Evolutionary conservation across 495 filamentous ascomycete species (phyloP).

Genomic region (Daldinia loculata): DNA sequence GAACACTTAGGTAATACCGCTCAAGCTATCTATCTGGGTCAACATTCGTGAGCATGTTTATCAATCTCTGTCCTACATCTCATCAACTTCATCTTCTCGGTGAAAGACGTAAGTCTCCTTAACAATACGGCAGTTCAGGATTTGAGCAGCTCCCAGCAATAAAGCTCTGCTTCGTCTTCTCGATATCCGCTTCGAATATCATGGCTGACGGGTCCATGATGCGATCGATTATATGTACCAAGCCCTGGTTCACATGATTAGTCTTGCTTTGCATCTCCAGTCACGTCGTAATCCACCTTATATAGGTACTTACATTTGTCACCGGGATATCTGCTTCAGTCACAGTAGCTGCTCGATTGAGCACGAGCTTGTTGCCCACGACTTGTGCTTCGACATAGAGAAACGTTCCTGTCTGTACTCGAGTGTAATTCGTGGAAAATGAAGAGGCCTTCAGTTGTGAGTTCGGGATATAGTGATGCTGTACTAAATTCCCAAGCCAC

Average conservation of each 20-base stretch:
- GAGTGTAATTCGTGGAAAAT: not conserved
- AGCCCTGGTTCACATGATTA: not conserved
- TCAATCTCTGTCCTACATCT: not conserved
- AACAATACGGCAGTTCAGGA: conserved; percentile 38
- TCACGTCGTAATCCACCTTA: not conserved
- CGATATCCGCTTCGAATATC: conserved; percentile 41
- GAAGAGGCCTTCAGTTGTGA: not conserved
- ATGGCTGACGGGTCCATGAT: conserved; percentile 39
- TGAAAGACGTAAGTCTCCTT: not conserved
- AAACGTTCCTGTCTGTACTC: not conserved
- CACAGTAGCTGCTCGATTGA: not conserved
- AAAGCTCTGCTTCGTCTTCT: conserved; percentile 39
- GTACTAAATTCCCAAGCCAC: not conserved
- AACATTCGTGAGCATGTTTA: too few relatives aligned
- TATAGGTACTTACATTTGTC: not conserved
- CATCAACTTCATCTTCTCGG: not conserved
- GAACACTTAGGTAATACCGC: too few relatives aligned
- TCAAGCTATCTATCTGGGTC: too few relatives aligned
- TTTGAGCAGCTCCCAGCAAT: conserved; percentile 44
- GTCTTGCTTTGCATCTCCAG: not conserved
- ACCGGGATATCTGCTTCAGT: not conserved
- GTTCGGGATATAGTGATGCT: not conserved
- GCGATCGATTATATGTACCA: not conserved
- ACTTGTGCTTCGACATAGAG: not conserved
- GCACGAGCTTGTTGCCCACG: not conserved